A percentile compares a stretch with the other conserved stretches of the same genome.
Evolutionary conservation across 2,329 filamentous ascomycete genomes (phyloP).

Genomic region (Xylariaceae sp.): DNA sequence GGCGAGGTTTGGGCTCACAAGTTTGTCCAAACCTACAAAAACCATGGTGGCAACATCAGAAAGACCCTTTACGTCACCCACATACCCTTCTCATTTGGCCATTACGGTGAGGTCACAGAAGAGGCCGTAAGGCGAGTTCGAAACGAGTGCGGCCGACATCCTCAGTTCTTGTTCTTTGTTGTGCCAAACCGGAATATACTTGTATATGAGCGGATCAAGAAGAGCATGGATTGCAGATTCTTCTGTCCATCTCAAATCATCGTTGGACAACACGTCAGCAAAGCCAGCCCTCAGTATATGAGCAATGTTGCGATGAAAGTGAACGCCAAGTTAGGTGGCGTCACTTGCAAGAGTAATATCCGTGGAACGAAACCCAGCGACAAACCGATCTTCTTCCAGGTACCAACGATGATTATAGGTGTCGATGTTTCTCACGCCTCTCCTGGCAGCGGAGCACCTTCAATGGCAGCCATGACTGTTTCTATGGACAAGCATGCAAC

Average conservation of each 20-base stretch:
- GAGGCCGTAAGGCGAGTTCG: constrained; percentile 52
- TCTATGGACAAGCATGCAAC: constrained; percentile 66
- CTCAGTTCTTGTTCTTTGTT: constrained; percentile 77
- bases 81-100: constrained; percentile 35
- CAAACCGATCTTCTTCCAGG: constrained; percentile 39
- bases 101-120: constrained; percentile 49
- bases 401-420: constrained; percentile 77
- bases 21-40: constrained; percentile 43
- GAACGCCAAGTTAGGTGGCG: constrained; percentile 88
- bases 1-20: constrained; percentile 49
- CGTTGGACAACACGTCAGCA: constrained; percentile 62
- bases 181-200: constrained; percentile 65
- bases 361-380: constrained; percentile 32
- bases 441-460: constrained; percentile 61
- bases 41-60: constrained; percentile 45
- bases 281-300: constrained; percentile 74
- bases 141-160: constrained; percentile 48
- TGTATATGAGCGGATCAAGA: constrained; percentile 82
- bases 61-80: constrained; percentile 34
- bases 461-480: constrained; percentile 82
- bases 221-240: constrained; percentile 77
- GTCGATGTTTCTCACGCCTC: constrained; percentile 84
- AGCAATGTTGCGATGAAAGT: constrained; percentile 97
- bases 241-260: constrained; percentile 81
- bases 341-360: constrained; percentile 50